phyloP scores from a whole-genome alignment of 331 rosid genomes.

The Stylosanthes scabra region DNA sequence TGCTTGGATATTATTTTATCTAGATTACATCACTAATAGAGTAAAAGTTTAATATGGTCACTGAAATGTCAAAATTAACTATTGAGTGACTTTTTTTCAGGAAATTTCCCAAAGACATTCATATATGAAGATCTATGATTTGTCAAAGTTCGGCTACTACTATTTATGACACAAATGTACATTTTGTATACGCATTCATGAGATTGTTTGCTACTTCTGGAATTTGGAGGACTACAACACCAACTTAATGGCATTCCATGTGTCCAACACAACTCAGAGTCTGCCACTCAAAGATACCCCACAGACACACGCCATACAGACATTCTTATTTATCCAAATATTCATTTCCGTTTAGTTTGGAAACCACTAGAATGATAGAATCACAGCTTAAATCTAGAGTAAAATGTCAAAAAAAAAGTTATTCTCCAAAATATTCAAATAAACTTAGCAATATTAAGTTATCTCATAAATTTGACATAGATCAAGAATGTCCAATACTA shows the following conservation, averaged over 20 bases:
- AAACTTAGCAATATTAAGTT: too few species aligned
- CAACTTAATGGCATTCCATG: neutral
- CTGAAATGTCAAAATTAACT: neutral
- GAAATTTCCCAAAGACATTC: neutral
- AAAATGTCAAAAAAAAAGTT: too few species aligned
- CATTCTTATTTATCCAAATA: too few species aligned
- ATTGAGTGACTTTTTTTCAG: neutral
- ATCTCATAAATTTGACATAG: too few species aligned
- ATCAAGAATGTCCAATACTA: too few species aligned
- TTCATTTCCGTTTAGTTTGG: too few species aligned
- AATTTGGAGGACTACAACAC: neutral
- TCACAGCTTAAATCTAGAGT: too few species aligned
- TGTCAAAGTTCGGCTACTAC: neutral
- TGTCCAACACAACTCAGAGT: too few species aligned
- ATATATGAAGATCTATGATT: neutral
- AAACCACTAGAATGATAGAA: too few species aligned
- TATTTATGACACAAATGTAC: neutral
- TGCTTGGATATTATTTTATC: neutral
- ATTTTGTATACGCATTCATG: neutral
- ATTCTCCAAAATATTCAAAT: too few species aligned
- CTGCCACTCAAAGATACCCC: too few species aligned
- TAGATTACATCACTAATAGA: conserved; percentile 1
- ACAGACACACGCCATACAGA: too few species aligned
- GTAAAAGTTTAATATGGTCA: neutral
- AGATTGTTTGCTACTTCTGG: neutral